Evolutionary conservation across 2,329 filamentous ascomycete species (phyloP), one percentile per base, ranked within the genome.

Genomic region (Fusarium clavum): DNA sequence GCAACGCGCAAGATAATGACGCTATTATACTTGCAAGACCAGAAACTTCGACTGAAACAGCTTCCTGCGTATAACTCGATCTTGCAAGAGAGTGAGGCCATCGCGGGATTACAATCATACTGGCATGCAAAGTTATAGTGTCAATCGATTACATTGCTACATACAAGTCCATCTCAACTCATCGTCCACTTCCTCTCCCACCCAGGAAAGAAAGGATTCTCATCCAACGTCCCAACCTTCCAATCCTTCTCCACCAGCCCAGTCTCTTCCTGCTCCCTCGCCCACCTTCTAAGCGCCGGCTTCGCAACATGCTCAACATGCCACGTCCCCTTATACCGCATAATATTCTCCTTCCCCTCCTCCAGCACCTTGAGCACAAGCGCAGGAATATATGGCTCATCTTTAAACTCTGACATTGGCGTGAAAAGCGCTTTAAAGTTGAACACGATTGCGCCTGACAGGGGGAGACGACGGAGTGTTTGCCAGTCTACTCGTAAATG

Each of bases 371-470:
- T 92, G 4, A 89, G 79, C 3, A 94, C 56, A 8, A 97, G 77
- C 0, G 86, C 87, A 0, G 94, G 94, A 0, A 97, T 81, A 48
- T 89, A 91, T 0, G 92, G 87, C 77, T 97, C 94, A 60, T 91
- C 84, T 4, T 87, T 82, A 61, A 97, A 89, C 68, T 91, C 88
- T 1, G 84, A 77, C 0, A 97, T 78, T 0, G 92, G 91, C 0
- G 93, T 96, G 79, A 97, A 97, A 0, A 96, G 79, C 0, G 91
- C 93, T 76, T 95, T 97, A 86, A 95, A 97, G 78, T 96, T 97
- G 83, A 97, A 97, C 0, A 94, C 87, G 3, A 97, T 83, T 0
- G 87, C 91, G 0, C 88, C 92, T 0, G 91, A 94, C 0, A 97
- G 82, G 0, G 94, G 93, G 0, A 97, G 81, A 5, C 94, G 88